Conservation (phyloP, 257 asterid genomes). For the Leptodermis oblonga region DNA sequence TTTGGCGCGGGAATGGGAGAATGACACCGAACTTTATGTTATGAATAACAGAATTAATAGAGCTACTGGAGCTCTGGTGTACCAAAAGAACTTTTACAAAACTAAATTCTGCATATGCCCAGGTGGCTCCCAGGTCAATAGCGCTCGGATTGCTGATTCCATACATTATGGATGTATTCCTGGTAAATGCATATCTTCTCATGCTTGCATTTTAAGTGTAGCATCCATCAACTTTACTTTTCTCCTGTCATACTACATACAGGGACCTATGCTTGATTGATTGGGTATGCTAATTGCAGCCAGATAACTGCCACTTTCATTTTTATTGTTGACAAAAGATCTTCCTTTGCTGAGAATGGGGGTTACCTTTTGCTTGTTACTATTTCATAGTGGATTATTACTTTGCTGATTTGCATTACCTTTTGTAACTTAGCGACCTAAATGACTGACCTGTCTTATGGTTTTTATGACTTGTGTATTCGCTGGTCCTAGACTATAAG, state of each 20-base stretch:
- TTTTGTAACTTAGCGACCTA: not conserved
- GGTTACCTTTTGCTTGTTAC: not conserved
- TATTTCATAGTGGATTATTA: not conserved
- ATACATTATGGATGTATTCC: constrained; percentile 98
- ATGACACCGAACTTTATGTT: constrained; percentile 92
- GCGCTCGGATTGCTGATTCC: constrained; percentile 97
- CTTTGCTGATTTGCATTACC: not conserved
- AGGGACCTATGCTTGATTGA: not conserved
- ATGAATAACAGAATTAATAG: constrained; percentile 81
- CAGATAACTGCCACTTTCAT: not conserved
- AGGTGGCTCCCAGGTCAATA: constrained; percentile 99
- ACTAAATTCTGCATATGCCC: constrained; percentile 97
- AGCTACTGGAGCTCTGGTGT: constrained; percentile 81
- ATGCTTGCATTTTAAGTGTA: not conserved
- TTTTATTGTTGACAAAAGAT: not conserved
- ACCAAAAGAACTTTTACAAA: constrained; percentile 87
- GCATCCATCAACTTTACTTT: not conserved
- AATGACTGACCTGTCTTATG: too few species aligned
- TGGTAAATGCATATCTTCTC: constrained; percentile 47
- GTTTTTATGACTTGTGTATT: not conserved
- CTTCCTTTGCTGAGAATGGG: not conserved
- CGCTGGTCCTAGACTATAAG: not conserved
- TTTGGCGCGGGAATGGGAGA: constrained; percentile 91
- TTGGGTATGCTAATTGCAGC: not conserved
- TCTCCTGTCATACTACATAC: not conserved